Evolutionary conservation across 495 filamentous ascomycete species (phyloP).

Genomic region (Cercophora sp.): DNA sequence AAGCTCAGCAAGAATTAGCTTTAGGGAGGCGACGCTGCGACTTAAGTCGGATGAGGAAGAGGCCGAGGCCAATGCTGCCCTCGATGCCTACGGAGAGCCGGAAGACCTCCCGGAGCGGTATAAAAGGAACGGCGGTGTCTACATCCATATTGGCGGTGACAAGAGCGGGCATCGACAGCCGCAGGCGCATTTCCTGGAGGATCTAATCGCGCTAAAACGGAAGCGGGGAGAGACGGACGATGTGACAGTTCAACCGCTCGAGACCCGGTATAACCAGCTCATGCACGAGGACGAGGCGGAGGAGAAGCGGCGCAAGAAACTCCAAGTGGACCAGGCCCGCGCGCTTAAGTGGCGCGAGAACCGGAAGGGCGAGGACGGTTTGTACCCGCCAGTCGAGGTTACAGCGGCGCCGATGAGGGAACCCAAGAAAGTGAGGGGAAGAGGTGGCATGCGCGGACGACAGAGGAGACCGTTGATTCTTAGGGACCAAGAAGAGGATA

Average conservation of each 20-base stretch:
- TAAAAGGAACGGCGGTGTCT: constrained; percentile 28
- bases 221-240: constrained; percentile 52
- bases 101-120: constrained; percentile 30
- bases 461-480: constrained; percentile 2
- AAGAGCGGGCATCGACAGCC: constrained; percentile 35
- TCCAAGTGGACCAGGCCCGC: constrained; percentile 22
- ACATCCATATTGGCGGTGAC: constrained; percentile 32
- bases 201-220: constrained; percentile 46
- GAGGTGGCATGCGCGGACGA: constrained; percentile 9
- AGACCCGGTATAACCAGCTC: constrained; percentile 33
- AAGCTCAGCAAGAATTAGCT: constrained; percentile 47
- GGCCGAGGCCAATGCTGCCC: background rate
- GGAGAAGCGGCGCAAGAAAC: constrained; percentile 25
- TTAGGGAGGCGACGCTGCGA: constrained; percentile 26
- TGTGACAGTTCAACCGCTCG: constrained; percentile 43
- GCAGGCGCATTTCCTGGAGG: constrained; percentile 44
- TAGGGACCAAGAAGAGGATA: background rate
- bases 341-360: constrained; percentile 24
- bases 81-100: constrained; percentile 6
- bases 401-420: constrained; percentile 17
- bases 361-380: constrained; percentile 14
- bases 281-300: constrained; percentile 30
- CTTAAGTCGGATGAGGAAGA: constrained; percentile 7
- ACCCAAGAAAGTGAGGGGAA: constrained; percentile 11
- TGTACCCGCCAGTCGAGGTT: constrained; percentile 10